Base-by-base conservation (phyloP, 768 basidiomycete species). In the Cubamyces lactineus region DNA sequence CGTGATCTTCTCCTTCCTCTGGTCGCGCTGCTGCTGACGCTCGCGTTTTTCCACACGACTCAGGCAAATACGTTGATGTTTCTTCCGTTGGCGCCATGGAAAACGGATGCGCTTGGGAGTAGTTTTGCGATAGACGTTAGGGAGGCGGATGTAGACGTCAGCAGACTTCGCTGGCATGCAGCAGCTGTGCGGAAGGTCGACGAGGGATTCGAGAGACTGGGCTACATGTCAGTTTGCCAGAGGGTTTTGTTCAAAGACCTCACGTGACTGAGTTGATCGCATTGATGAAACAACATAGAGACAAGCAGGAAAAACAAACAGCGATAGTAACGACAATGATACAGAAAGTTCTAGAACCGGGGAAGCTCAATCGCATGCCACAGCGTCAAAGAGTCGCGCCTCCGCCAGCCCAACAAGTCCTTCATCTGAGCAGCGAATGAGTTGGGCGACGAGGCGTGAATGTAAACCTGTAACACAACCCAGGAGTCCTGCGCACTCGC, bases 1-100 rank as follows among this genome's bases (percentile, higher is more conserved):
- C 42, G 4, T 12, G 3, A 54, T 8, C 41, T 45, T 54, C 53
- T 34, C 16, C 53, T 54, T 54, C 53, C 45, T 54, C 53, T 24
- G 23, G 40, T 21, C 19, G 30, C 53, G 41, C 23, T 26, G 21
- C 23, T 54, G 24, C 16, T 45, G 15, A 5, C 43, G 41, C 12
- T 21, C 53, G 13, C 42, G 40, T 26, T 54, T 54, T 42, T 54
- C 50, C 16, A 17, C 50, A 11, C 42, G 42, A 19, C 42, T 43
- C 11, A 15, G 7, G 42, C 11, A 6, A 43, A 43, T 43, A 6
- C 16, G 42, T 17, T 43, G 7, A 17, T 6, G 11, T 17, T 19
- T 15, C 19, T 43, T 43, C 42, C 42, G 42, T 17, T 43, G 9
- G 11, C 42, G 42, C 50, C 50, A 52, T 13, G 50, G 50, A 17